These are phyloP conservation scores for Leccinum broughii DNA, from an alignment of 768 basidiomycete genomes.

Conservation along the genomic window DNA sequence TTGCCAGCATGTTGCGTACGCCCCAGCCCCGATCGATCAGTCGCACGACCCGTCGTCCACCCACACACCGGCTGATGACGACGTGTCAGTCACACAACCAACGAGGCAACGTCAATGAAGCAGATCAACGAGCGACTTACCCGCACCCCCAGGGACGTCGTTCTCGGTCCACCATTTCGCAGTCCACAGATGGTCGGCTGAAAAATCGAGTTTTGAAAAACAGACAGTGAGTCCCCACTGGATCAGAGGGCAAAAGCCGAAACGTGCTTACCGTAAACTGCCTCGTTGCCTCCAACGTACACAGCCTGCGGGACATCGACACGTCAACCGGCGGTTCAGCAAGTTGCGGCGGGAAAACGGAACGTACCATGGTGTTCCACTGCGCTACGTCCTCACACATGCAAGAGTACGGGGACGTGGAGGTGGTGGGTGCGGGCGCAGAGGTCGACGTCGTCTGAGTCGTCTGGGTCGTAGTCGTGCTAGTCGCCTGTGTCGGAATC, in stretches of 20 bases:
- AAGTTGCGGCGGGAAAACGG: background rate
- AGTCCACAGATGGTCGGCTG: slow-evolving; percentile 49
- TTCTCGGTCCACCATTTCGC: slow-evolving; percentile 52
- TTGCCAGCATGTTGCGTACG: too few relatives aligned
- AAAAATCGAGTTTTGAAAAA: background rate
- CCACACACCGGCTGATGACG: too few relatives aligned
- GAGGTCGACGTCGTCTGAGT: slow-evolving; percentile 1
- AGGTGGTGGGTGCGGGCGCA: slow-evolving; percentile 7
- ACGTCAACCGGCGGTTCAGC: background rate
- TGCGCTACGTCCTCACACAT: slow-evolving; percentile 43
- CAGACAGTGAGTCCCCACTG: background rate
- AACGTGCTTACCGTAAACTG: slow-evolving; percentile 39
- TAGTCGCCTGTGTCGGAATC: background rate
- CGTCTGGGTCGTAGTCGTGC: background rate
- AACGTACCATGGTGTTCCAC: slow-evolving; percentile 39
- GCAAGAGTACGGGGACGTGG: slow-evolving; percentile 25
- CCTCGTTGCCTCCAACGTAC: slow-evolving; percentile 39
- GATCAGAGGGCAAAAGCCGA: background rate
- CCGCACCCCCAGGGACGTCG: slow-evolving; percentile 35
- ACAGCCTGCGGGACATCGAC: slow-evolving; percentile 24
- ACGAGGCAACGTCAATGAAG: background rate
- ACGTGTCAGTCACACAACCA: background rate
- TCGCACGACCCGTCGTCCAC: too few relatives aligned
- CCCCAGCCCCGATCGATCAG: too few relatives aligned
- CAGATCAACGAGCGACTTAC: slow-evolving; percentile 5